Evolutionary conservation across 805 yeast genomes (phyloP).

Genomic region (Cyberlindnera maritima): DNA sequence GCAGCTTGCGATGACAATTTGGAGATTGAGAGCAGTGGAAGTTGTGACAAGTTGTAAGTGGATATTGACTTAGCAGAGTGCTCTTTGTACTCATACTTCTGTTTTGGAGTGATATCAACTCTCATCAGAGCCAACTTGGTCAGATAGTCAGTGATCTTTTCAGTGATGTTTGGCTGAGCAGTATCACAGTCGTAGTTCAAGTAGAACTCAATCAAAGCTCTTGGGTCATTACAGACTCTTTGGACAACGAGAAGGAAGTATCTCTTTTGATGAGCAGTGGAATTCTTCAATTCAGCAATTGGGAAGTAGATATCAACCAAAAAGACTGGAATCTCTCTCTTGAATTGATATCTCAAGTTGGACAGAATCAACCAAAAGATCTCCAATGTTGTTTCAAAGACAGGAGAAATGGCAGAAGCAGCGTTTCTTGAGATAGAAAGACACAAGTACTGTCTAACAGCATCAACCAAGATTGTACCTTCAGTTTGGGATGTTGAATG

Average conservation of each 20-base stretch:
- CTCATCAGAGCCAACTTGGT: slow-evolving; percentile 64
- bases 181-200: slow-evolving; percentile 93
- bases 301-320: slow-evolving; percentile 93
- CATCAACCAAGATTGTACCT: slow-evolving; percentile 65
- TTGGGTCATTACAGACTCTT: slow-evolving; percentile 82
- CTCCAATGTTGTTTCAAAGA: slow-evolving; percentile 87
- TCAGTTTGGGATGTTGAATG: slow-evolving; percentile 48
- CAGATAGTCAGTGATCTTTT: slow-evolving; percentile 73
- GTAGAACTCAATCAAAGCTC: slow-evolving; percentile 87
- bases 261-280: slow-evolving; percentile 90
- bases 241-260: slow-evolving; percentile 80
- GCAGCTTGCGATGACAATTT: slow-evolving; percentile 51
- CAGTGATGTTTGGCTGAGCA: slow-evolving; percentile 79
- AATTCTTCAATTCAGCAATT: slow-evolving; percentile 85
- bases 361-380: slow-evolving; percentile 88
- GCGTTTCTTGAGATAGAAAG: slow-evolving; percentile 86
- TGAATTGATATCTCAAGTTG: slow-evolving; percentile 82
- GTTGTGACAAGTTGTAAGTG: slow-evolving; percentile 67
- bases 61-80: slow-evolving; percentile 55
- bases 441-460: slow-evolving; percentile 81
- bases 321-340: slow-evolving; percentile 90
- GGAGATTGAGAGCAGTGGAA: slow-evolving; percentile 74
- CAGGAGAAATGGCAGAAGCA: slow-evolving; percentile 86
- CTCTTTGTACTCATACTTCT: slow-evolving; percentile 55
- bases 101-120: slow-evolving; percentile 68